phyloP scores from a whole-genome alignment of 2,329 filamentous ascomycete species.

The Hortaea werneckii region DNA sequence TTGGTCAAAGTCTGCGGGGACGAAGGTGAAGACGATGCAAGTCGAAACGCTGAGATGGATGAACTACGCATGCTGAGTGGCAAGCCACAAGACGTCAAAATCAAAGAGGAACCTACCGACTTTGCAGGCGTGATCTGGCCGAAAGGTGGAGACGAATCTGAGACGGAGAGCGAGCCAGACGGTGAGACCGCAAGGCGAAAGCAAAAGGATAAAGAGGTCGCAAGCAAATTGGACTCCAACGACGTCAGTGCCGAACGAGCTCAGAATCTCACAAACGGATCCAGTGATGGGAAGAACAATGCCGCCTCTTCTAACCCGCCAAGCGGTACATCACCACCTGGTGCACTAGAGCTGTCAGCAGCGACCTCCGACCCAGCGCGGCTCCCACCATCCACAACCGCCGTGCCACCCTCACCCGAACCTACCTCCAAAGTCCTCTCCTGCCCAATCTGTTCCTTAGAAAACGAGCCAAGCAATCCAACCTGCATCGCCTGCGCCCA shows the following conservation, averaged over 20 bases:
- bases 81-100: not conserved
- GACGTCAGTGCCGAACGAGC: not conserved
- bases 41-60: slow-evolving; percentile 53
- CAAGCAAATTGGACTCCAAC: not conserved
- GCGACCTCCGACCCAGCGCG: not conserved
- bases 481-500: slow-evolving; percentile 63
- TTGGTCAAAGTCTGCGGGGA: slow-evolving; percentile 69
- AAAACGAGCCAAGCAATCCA: slow-evolving; percentile 44
- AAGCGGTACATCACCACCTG: not conserved
- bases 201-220: not conserved
- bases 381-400: not conserved
- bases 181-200: not conserved
- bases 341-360: not conserved
- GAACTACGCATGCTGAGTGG: slow-evolving; percentile 48
- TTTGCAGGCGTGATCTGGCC: not conserved
- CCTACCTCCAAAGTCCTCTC: not conserved
- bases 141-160: slow-evolving; percentile 10
- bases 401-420: not conserved
- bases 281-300: too few relatives aligned
- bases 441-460: slow-evolving; percentile 57
- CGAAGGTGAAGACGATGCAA: slow-evolving; percentile 44
- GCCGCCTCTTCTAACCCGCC: too few relatives aligned
- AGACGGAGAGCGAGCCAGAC: slow-evolving; percentile 20
- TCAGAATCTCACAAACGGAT: not conserved
- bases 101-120: not conserved